Evolutionary conservation across 805 yeast genomes (phyloP), one percentile per base, ranked within the genome.

Genomic region (Yueomyces sinensis): DNA sequence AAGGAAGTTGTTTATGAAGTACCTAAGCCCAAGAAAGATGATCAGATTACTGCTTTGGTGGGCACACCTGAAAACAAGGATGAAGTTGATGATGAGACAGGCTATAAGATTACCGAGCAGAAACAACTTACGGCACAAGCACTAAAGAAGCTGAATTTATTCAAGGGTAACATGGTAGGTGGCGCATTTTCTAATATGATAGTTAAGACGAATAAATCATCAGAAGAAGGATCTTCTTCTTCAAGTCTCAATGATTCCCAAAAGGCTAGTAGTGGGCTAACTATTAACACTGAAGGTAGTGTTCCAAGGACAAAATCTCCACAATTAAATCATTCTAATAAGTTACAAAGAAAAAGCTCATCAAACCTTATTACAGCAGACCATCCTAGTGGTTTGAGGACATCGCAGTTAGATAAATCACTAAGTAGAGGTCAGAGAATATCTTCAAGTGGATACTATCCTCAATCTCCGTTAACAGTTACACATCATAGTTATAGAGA

Each of bases 41-140:
- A 17, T 29, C 9, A 29, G 7, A 29, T 7, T 17, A 29, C 16
- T 6, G n/a, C n/a, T n/a, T n/a, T n/a, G n/a, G n/a, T n/a, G n/a
- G n/a, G n/a, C n/a, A 16, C 24, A 7, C 24, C 7, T 22, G 11
- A 11, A 22, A 22, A 22, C 11, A 37, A 27, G 24, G 36, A 27
- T 9, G 40, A 41, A 9, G 17, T 17, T 27, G 58, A 51, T 17
- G 52, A 41, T n/a, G 55, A 45, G 1, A 40, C 31, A 3, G 54
- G 52, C 5, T 47, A 43, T 17, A 49, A 54, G 11, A 22, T 22
- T 7, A 22, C 24, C 11, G 9, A 51, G n/a, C 56, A 54, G 19
- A 52, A 44, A 24, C 54, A 52, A 32, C 43, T 64, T 9, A 63
- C 69, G 0, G 56, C 61, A 9, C 62, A 59, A 37, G 68, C 69